Evolutionary conservation across 305 asterid genomes (phyloP), one percentile per base, ranked within the genome.

Genomic region (Rubia peregrina): DNA sequence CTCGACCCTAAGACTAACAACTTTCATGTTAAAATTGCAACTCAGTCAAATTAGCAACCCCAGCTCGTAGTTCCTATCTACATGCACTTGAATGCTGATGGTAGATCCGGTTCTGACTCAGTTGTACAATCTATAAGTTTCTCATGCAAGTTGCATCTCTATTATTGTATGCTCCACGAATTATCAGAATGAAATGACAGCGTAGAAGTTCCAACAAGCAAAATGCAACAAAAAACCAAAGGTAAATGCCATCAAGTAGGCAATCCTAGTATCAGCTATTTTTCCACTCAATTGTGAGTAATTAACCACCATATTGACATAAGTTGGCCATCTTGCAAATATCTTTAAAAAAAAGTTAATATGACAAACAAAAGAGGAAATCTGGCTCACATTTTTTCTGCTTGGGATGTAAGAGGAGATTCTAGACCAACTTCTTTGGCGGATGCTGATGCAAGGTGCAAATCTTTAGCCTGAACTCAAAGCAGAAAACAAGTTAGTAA

Each of bases 381-480:
- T 40, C 57, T 19, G 70, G 71, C 92, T 80, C 76, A 91, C 98
- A 94, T 89, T 57, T 84, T 80, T 69, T 83, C 86, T 21, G 97
- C 90, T 74, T 83, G 77, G 74, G 76, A 79, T 59, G 96, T 73
- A 87, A 84, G 76, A 12, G 93, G 97, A 66, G 76, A 87, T 60
- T 22, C 83, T 46, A 85, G 46, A 36, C 83, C 78, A 30, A 84
- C 88, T 71, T 86, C 89, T 80, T 87, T 78, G 60, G 93, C 95
- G 42, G 98, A 89, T 74, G 78, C 76, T 22, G 81, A 78, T 1
- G 91, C 98, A 61, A 94, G 96, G 70, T 78, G 84, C 41, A 94
- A 82, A 83, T 94, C 98, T 86, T 94, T 94, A 75, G 91, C 96
- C 98, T 93, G 81, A 77, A 83, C 24, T 24, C 61, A 69, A 70